A percentile compares a stretch with the other conserved stretches of the same genome.
Conservation (phyloP, 2,329 filamentous ascomycete species). For the Claviceps monticola region DNA sequence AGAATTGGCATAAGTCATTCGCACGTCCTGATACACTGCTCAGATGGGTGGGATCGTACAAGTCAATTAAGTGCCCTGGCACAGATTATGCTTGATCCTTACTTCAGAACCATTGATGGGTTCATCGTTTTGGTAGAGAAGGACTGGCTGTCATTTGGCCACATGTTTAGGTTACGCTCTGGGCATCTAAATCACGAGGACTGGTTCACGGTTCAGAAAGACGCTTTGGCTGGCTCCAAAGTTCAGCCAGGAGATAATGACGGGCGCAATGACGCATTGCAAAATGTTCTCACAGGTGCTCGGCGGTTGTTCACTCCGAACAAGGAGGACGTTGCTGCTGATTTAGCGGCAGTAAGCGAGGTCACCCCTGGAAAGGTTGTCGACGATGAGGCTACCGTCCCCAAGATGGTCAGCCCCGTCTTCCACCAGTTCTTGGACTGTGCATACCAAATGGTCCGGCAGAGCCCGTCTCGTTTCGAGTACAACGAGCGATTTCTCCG, state of each 20-base stretch:
- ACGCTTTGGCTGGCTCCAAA: constrained; percentile 51
- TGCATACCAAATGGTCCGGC: constrained; percentile 76
- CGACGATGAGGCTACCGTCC: constrained; percentile 55
- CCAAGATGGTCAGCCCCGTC: constrained; percentile 87
- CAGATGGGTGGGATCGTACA: constrained; percentile 95
- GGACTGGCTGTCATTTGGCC: constrained; percentile 94
- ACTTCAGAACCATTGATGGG: constrained; percentile 84
- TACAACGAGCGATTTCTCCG: constrained; percentile 91
- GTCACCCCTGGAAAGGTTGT: constrained; percentile 25
- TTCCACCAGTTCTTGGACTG: constrained; percentile 97
- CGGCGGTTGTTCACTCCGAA: constrained; percentile 78
- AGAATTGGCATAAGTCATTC: constrained; percentile 87
- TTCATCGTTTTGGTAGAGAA: constrained; percentile 94
- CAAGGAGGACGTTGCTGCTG: constrained; percentile 36
- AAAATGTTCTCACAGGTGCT: constrained; percentile 75
- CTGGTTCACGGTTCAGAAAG: constrained; percentile 83
- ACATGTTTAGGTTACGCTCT: constrained; percentile 91
- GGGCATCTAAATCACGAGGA: constrained; percentile 82
- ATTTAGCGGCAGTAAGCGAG: constrained; percentile 40
- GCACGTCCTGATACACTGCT: constrained; percentile 93
- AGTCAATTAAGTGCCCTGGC: constrained; percentile 85
- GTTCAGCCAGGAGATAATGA: constrained; percentile 50
- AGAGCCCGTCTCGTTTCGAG: constrained; percentile 81
- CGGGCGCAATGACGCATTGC: constrained; percentile 58
- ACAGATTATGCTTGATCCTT: constrained; percentile 89